Conservation (phyloP, 1,139 yeast genomes). For the Scheffersomyces titani region DNA sequence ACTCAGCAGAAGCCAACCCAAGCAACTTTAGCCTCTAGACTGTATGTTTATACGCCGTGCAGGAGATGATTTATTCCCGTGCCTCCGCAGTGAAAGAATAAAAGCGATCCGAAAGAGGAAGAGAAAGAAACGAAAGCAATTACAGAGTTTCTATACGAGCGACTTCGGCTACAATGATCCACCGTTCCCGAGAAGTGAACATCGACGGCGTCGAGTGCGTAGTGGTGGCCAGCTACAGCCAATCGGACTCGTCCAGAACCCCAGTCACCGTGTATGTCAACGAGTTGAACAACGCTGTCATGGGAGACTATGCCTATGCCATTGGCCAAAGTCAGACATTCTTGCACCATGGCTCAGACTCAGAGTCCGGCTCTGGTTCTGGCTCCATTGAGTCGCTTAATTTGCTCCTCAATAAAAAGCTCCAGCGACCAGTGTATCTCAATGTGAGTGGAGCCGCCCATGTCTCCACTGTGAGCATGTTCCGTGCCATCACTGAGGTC, state of each 20-base stretch:
- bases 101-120: neutral
- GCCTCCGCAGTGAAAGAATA: neutral
- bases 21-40: neutral
- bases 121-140: neutral
- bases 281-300: slow-evolving; percentile 11
- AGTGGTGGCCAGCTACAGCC: slow-evolving; percentile 12
- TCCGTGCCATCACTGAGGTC: neutral
- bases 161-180: slow-evolving; percentile 5
- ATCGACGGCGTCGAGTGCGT: slow-evolving; percentile 14
- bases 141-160: neutral
- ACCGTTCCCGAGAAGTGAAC: slow-evolving; percentile 4
- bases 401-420: slow-evolving; percentile 11
- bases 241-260: slow-evolving; percentile 4
- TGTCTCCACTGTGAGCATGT: neutral
- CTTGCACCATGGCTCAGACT: slow-evolving; percentile 1
- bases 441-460: slow-evolving; percentile 11
- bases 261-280: slow-evolving; percentile 22
- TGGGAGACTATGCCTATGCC: slow-evolving; percentile 23
- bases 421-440: slow-evolving; percentile 14
- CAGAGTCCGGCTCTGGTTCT: slow-evolving; percentile 4
- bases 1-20: neutral
- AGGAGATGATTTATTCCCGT: neutral
- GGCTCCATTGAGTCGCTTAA: slow-evolving; percentile 6
- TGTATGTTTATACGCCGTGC: neutral
- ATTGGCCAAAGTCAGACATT: slow-evolving; percentile 13